phyloP scores from a whole-genome alignment of 768 basidiomycete genomes.

The Termitomyces sp. region DNA sequence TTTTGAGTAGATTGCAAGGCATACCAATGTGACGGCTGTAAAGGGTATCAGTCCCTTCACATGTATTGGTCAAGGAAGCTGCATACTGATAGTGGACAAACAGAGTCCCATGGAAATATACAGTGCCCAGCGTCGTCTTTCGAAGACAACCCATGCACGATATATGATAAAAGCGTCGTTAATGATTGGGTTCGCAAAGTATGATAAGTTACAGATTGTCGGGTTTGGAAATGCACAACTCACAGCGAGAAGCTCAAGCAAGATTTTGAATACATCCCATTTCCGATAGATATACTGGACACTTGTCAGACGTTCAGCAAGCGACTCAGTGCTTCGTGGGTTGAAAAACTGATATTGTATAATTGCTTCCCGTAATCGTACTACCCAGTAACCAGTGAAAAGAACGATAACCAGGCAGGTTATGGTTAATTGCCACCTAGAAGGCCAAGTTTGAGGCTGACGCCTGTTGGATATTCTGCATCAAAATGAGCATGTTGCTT shows the following conservation, averaged over 20 bases:
- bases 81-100: background rate
- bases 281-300: background rate
- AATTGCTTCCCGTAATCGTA: background rate
- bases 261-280: background rate
- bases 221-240: background rate
- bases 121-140: background rate
- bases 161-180: background rate
- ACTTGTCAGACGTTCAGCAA: background rate
- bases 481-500: background rate
- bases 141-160: background rate
- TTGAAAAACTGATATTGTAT: background rate
- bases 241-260: background rate
- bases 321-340: background rate
- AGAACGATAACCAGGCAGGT: background rate
- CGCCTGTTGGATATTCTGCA: background rate
- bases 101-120: background rate
- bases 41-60: background rate
- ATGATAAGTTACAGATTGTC: background rate
- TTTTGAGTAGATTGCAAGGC: background rate
- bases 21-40: background rate
- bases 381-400: background rate
- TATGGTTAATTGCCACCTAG: background rate
- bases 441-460: background rate
- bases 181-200: background rate
- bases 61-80: background rate